These are phyloP conservation scores for Hypomontagnella submonticulosa DNA, from an alignment of 495 filamentous ascomycete genomes.

Conservation along the genomic window DNA sequence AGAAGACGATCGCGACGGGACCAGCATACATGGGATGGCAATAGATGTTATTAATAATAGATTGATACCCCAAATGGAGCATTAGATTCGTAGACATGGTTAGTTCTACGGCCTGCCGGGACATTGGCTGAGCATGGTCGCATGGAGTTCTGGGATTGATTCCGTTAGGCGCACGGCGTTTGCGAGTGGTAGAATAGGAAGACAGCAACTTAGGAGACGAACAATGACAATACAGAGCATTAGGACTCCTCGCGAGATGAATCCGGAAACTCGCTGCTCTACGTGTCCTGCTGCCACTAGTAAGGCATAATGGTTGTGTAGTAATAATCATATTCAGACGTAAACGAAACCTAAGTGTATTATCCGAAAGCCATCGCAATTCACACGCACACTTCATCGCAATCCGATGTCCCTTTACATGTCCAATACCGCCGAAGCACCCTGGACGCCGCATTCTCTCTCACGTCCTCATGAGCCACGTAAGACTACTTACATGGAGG, in stretches of 20 bases:
- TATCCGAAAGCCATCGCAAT: neutral
- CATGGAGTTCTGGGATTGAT: neutral
- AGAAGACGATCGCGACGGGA: too few relatives aligned
- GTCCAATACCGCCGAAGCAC: neutral
- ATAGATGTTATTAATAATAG: too few relatives aligned
- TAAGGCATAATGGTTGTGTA: too few relatives aligned
- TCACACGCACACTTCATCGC: too few relatives aligned
- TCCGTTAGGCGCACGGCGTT: neutral
- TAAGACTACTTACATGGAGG: neutral
- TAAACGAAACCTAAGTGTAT: too few relatives aligned
- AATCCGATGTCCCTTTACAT: neutral
- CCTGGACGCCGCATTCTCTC: constrained; percentile 10
- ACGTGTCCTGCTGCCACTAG: too few relatives aligned
- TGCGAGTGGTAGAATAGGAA: neutral
- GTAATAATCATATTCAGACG: too few relatives aligned
- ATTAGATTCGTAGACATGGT: neutral
- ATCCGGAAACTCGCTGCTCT: too few relatives aligned
- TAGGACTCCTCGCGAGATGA: neutral
- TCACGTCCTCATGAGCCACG: neutral
- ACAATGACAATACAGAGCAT: neutral
- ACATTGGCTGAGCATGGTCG: neutral
- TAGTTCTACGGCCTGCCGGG: neutral
- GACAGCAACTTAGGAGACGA: neutral
- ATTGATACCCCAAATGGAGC: neutral
- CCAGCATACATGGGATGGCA: too few relatives aligned